Conservation (phyloP, 2,329 filamentous ascomycete genomes). For the Penicillium janthinellum region DNA sequence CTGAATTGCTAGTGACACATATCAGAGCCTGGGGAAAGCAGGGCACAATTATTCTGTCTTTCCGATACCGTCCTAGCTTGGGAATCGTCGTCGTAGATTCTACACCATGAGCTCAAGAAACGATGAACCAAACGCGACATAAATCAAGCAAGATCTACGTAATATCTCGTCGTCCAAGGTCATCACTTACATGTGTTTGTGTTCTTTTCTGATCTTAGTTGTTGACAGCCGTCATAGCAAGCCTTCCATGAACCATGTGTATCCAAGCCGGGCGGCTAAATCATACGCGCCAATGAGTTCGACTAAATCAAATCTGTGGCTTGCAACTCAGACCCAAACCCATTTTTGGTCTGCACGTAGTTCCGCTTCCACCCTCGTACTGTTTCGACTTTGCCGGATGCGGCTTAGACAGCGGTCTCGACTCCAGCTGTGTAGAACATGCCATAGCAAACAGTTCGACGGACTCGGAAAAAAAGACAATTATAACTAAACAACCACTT, state of each 20-base stretch:
- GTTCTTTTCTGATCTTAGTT: background rate
- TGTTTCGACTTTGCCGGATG: conserved; percentile 1
- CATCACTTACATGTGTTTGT: background rate
- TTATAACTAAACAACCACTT: conserved; percentile 8
- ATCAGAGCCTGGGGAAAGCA: background rate
- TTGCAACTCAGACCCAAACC: background rate
- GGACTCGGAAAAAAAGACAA: conserved; percentile 7
- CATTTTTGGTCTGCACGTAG: background rate
- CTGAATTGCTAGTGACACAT: background rate
- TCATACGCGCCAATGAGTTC: background rate
- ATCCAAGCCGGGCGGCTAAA: background rate
- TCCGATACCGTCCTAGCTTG: background rate
- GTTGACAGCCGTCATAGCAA: background rate
- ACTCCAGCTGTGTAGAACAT: background rate
- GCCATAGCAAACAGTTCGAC: conserved; percentile 4
- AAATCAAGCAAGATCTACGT: background rate
- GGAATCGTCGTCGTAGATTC: background rate
- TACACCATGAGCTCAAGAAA: background rate
- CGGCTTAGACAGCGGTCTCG: conserved; percentile 2
- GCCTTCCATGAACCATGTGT: background rate
- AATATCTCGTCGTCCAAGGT: background rate
- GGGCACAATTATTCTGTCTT: background rate
- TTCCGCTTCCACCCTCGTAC: background rate
- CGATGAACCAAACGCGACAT: background rate
- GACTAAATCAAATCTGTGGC: background rate